Percentiles rank a stretch among this genome's conserved stretches.
Evolutionary conservation across 768 basidiomycete genomes (phyloP).

Genomic region (Boletus rubescentipes): DNA sequence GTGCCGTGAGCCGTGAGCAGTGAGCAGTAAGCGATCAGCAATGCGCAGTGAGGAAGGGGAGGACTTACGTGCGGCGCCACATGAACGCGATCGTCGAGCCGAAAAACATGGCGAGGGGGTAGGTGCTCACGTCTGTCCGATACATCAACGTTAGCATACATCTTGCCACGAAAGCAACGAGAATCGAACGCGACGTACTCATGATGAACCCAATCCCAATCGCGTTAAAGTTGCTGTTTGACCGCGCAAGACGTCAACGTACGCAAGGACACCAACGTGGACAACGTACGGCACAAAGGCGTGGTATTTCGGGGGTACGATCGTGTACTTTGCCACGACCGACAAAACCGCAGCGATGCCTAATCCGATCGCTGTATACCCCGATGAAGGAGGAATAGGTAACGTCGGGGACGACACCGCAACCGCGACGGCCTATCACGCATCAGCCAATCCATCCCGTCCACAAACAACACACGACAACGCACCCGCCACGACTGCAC

Average conservation of each 20-base stretch:
- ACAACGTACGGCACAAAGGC: slow-evolving; percentile 21
- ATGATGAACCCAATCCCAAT: slow-evolving; percentile 20
- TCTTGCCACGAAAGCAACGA: no score
- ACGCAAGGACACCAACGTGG: not conserved
- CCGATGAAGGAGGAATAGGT: slow-evolving; percentile 46
- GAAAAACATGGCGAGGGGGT: slow-evolving; percentile 24
- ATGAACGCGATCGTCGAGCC: slow-evolving; percentile 25
- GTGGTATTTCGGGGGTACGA: slow-evolving; percentile 26
- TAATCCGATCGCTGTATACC: slow-evolving; percentile 54
- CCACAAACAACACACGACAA: no score
- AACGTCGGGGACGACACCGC: slow-evolving; percentile 24
- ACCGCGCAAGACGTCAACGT: not conserved
- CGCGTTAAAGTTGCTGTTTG: slow-evolving; percentile 25
- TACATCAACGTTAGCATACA: no score
- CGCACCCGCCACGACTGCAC: slow-evolving; percentile 27
- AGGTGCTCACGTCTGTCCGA: slow-evolving; percentile 17
- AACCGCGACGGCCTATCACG: slow-evolving; percentile 12
- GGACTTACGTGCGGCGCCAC: slow-evolving; percentile 14
- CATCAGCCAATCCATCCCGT: no score
- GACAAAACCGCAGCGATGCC: slow-evolving; percentile 44
- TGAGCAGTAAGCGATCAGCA: no score
- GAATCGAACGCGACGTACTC: not conserved
- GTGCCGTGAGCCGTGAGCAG: no score
- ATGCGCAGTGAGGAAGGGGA: no score
- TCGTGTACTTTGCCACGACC: slow-evolving; percentile 40